Evolutionary conservation across 2,329 filamentous ascomycete species (phyloP), one percentile per base, ranked within the genome.

Genomic region (Fusarium cyanostomum): DNA sequence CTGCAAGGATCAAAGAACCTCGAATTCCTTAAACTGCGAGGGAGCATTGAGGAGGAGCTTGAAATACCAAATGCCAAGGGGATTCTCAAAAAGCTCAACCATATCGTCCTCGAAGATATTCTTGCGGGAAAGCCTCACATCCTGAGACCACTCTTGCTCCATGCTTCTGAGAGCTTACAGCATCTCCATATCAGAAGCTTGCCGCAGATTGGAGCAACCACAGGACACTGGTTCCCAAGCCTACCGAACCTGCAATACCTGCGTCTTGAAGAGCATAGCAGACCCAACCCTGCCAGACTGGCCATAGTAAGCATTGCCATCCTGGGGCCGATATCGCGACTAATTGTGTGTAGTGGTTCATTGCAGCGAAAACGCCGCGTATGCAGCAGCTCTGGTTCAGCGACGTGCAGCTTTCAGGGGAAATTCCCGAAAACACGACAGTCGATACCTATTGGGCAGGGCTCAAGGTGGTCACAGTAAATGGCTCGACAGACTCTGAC

Each of bases 331-430:
- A 59, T 39, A 35, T 48, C 7, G 24, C 15, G 16, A 5, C 66
- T 67, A 50, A 68, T 50, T 2, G 2, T 5, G 9, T 21, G 6
- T 16, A 77, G 74, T 68, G 74, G 37, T 38, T 45, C 9, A 15
- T 74, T 7, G 69, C 70, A 16, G 21, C 42, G 1, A 71, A 70
- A 34, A 71, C 69, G n/a, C 75, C 72, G 10, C 61, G 56, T 1
- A 35, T 77, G 11, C 69, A 77, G 46, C 75, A 78, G 43, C 59
- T 78, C 3, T 73, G 67, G 62, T 54, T 77, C 28, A 66, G 66
- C 18, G 71, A 72, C 8, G 61, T 73, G 2, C 64, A 69, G 8
- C 57, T 74, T 9, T 61, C 50, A 27, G 48, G 38, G 2, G 52
- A 52, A 11, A 37, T 62, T 2, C 41, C 45, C 4, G 33, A 41